Base-by-base conservation (phyloP, 257 asterid species). In the Ilex aquifolium region DNA sequence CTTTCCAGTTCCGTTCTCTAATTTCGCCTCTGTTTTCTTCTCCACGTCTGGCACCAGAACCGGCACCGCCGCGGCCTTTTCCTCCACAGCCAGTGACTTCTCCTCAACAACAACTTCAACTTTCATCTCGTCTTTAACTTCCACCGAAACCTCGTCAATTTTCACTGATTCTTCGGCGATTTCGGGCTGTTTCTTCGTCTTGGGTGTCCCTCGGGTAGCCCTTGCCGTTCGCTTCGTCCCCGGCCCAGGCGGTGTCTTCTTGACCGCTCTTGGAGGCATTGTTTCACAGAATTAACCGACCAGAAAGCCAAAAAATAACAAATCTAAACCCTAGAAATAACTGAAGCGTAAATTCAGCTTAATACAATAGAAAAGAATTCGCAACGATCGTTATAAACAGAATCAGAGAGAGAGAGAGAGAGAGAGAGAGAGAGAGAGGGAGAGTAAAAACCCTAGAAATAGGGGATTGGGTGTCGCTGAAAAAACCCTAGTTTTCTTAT, bases 181-280 rank as follows among this genome's bases (percentile, higher is more conserved):
- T 5, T 53, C 75, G 13, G 61, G 40, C 10, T 40, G 68, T 17
- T 60, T 66, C 72, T 56, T 76, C 10, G 65, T 64, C 56, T 66
- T 76, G 62, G 39, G 71, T 48, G 66, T 58, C 55, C 73, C 77
- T 63, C 71, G 69, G 64, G 65, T 77, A 69, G 78, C 88, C 44
- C 96, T 81, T 31, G 74, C 65, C 56, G 75, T 79, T 64, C 91
- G 77, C 86, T 75, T 86, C 64, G 81, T 71, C 31, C 94, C 94
- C 57, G 95, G 95, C 21, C 97, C 97, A 50, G 84, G 73, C 61
- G 88, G 80, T 59, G 85, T 75, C 74, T 73, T 89, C 83, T 80
- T 92, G 62, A 75, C 74, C 64, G 63, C 30, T 69, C 78, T 81
- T 15, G 95, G 98, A 44, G 95, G 96, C 98, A 91, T 91, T 32